These are phyloP conservation scores for Agaricus subrufescens DNA, from an alignment of 768 basidiomycete species.

Conservation along the genomic window DNA sequence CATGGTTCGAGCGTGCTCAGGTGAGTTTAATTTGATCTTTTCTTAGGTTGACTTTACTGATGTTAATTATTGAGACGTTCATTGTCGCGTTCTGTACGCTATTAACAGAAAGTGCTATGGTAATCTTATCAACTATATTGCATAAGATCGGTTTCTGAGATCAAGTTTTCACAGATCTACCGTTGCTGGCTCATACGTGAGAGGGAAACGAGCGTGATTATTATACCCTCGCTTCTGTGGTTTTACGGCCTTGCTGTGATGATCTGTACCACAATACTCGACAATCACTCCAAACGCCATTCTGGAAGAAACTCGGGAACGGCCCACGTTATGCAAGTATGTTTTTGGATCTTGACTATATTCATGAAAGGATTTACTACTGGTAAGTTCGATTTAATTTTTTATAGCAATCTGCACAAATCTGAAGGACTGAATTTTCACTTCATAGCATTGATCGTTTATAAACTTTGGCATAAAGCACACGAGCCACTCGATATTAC, in stretches of 20 bases:
- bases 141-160: background rate
- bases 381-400: background rate
- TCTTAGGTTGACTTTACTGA: background rate
- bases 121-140: background rate
- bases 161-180: background rate
- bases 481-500: too few species aligned
- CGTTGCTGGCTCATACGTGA: background rate
- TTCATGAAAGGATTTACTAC: background rate
- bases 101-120: background rate
- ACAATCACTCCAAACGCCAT: too few species aligned
- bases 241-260: background rate
- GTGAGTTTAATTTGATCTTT: background rate
- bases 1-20: background rate
- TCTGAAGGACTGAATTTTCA: background rate
- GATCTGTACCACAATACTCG: background rate
- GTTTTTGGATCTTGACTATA: background rate
- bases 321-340: background rate
- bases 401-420: too few species aligned
- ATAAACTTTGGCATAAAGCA: background rate
- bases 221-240: background rate
- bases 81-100: background rate
- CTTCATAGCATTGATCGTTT: background rate
- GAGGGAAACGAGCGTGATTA: background rate
- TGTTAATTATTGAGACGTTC: background rate
- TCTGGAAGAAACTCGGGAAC: too few species aligned